Evolutionary conservation across 169 alveolate species (phyloP), one percentile per base, ranked within the genome.

Genomic region (Theileria sp.): DNA sequence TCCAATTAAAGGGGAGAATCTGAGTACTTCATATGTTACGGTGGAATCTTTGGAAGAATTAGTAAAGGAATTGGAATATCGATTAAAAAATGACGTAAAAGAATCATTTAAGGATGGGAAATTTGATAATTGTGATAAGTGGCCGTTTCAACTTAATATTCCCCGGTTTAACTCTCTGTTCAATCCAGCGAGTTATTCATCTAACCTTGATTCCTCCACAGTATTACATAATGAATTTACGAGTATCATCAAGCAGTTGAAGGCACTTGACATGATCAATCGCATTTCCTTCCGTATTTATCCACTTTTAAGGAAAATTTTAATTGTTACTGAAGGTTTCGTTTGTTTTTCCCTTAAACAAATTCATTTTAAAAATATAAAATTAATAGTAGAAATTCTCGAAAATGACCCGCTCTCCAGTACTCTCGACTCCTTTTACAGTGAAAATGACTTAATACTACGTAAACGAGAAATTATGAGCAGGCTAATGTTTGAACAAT

Each of bases 271-370:
- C 15, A 32, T 75, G 4, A 60, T 7, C 1, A 51, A 75, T 5
- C 10, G 50, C 51, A 66, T 72, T 15, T 60, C 77, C 50, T 64
- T 36, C 21, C 73, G 62, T 23, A 19, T 73, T 0, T 82, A 82
- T 49, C 88, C 88, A 19, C 77, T 82, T 25, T 34, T 82, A 30
- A 79, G 88, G 8, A 69, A 73, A 34, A 50, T 75, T 3, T n/a
- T 82, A 23, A 69, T 77, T 9, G 28, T 82, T 5, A 73, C 54
- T 3, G 86, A 82, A 66, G 88, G 80, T 0, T 54, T 7, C 77
- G 68, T 82, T 19, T 32, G 26, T 10, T 69, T 74, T 7, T 67
- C 66, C 8, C 8, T 67, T 17, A 54, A 32, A 17, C 49, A 68
- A 28, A 68, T 10, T 36, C 12, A 60, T 68, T 10, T 28, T 36